phyloP scores from a whole-genome alignment of 2,329 filamentous ascomycete species.

The Colletotrichum destructivum region DNA sequence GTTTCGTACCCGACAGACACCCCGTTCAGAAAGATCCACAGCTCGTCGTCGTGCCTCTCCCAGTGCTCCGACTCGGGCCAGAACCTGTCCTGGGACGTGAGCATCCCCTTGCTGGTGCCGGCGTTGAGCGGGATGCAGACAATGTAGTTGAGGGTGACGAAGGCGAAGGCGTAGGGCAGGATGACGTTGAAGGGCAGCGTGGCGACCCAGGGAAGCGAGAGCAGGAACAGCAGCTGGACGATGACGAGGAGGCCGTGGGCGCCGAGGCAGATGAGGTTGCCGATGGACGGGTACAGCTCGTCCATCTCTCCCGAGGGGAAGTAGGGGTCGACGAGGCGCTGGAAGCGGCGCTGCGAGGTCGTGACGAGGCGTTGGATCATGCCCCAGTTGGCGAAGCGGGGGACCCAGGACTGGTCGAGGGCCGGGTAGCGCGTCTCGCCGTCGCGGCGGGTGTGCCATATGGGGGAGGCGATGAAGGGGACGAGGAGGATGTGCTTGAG shows the following conservation, averaged over 20 bases:
- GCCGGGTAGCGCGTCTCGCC: background rate
- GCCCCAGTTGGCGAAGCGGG: background rate
- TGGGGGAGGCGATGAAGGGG: constrained; percentile 15
- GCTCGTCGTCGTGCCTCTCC: constrained; percentile 68
- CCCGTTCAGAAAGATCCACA: constrained; percentile 87
- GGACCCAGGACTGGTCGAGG: constrained; percentile 6
- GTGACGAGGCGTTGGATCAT: background rate
- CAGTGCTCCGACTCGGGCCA: constrained; percentile 51
- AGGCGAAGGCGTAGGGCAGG: constrained; percentile 55
- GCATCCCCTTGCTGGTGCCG: constrained; percentile 51
- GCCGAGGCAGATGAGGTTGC: constrained; percentile 71
- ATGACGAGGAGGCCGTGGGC: constrained; percentile 72
- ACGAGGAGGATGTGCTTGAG: constrained; percentile 10
- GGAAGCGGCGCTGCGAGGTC: background rate
- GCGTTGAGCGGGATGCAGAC: constrained; percentile 68
- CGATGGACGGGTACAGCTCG: constrained; percentile 72
- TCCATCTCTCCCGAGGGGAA: constrained; percentile 69
- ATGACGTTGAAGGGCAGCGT: constrained; percentile 66
- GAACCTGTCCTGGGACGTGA: constrained; percentile 68
- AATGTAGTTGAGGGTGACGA: constrained; percentile 64
- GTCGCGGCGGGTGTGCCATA: constrained; percentile 12
- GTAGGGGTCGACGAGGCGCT: constrained; percentile 17
- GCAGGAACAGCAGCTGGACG: constrained; percentile 72
- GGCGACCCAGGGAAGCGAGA: constrained; percentile 66
- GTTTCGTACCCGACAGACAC: constrained; percentile 72